Evolutionary conservation across 2,329 filamentous ascomycete genomes (phyloP).

Genomic region (Daldinia eschscholtzii): DNA sequence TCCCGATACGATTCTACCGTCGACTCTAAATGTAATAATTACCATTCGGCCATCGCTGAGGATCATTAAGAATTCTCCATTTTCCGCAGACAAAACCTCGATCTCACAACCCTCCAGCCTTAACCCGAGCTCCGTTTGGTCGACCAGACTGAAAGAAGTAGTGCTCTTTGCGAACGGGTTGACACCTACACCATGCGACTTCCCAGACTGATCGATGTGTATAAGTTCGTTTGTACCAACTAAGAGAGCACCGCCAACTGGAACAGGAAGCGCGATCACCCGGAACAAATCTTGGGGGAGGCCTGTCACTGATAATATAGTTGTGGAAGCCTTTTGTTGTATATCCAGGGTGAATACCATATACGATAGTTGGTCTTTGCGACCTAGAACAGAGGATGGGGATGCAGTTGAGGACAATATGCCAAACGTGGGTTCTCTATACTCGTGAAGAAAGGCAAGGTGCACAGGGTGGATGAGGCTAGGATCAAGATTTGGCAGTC

Average conservation of each 20-base stretch:
- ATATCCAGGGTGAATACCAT: constrained; percentile 96
- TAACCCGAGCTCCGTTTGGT: constrained; percentile 85
- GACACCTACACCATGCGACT: constrained; percentile 90
- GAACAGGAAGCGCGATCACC: constrained; percentile 84
- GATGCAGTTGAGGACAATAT: constrained; percentile 84
- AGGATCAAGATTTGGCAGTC: constrained; percentile 88
- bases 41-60: constrained; percentile 80
- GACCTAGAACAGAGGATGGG: constrained; percentile 81
- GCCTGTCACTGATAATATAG: constrained; percentile 85
- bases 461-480: constrained; percentile 89
- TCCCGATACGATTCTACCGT: constrained; percentile 91
- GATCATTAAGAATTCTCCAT: constrained; percentile 86
- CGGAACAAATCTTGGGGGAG: constrained; percentile 89
- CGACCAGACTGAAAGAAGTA: constrained; percentile 85
- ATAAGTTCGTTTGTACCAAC: constrained; percentile 91
- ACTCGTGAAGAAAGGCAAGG: constrained; percentile 94
- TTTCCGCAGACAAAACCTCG: constrained; percentile 80
- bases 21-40: constrained; percentile 84
- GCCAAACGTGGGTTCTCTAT: constrained; percentile 96
- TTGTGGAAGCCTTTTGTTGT: constrained; percentile 92
- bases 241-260: constrained; percentile 88
- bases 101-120: constrained; percentile 85
- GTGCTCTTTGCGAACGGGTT: constrained; percentile 88
- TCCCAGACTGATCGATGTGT: constrained; percentile 95
- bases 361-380: constrained; percentile 88